Conservation (phyloP, 2,329 filamentous ascomycete species). For the Aspergillus sp. region DNA sequence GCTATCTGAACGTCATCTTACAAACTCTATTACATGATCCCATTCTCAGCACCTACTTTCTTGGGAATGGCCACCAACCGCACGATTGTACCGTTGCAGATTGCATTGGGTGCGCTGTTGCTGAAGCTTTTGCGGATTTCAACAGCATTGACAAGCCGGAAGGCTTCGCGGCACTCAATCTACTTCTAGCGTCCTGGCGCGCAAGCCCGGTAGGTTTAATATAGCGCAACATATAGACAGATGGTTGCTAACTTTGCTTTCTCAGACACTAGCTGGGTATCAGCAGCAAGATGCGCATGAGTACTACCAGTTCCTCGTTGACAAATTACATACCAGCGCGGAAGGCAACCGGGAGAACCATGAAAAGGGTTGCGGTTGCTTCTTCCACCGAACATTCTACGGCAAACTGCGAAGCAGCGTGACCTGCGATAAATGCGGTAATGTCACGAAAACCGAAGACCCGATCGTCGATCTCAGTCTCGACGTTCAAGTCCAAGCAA, state of each 20-base stretch:
- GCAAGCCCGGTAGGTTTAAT: slow-evolving; percentile 64
- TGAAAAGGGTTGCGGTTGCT: slow-evolving; percentile 69
- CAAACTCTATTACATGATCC: slow-evolving; percentile 94
- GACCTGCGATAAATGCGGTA: slow-evolving; percentile 83
- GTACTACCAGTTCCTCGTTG: slow-evolving; percentile 92
- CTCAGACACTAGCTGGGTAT: slow-evolving; percentile 75
- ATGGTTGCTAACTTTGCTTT: not conserved
- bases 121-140: slow-evolving; percentile 64
- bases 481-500: slow-evolving; percentile 73
- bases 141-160: slow-evolving; percentile 68
- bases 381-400: slow-evolving; percentile 92
- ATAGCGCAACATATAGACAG: not conserved
- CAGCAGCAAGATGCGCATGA: slow-evolving; percentile 97
- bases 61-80: slow-evolving; percentile 83
- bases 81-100: slow-evolving; percentile 64
- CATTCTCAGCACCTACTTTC: slow-evolving; percentile 84
- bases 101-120: slow-evolving; percentile 62
- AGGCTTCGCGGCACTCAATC: slow-evolving; percentile 85
- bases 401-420: slow-evolving; percentile 88
- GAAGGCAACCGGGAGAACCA: slow-evolving; percentile 68
- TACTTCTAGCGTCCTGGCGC: slow-evolving; percentile 87
- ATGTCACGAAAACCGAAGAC: slow-evolving; percentile 78
- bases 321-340: slow-evolving; percentile 78
- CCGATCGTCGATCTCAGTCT: slow-evolving; percentile 89
- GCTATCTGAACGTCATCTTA: slow-evolving; percentile 95